Conservation (phyloP, 768 basidiomycete species). For the Crepidotus variabilis region DNA sequence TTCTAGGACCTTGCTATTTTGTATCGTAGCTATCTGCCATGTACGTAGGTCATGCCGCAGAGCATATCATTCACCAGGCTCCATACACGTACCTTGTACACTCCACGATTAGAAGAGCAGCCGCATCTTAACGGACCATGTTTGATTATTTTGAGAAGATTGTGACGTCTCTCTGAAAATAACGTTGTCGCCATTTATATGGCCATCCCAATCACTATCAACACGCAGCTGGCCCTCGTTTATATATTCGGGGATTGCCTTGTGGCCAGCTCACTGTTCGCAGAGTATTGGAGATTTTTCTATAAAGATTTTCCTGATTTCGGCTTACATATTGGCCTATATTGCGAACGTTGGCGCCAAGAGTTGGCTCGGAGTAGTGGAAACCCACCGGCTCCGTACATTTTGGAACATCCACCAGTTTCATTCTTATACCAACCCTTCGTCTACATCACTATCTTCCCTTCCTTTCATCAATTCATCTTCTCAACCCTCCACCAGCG, state of each 20-base stretch:
- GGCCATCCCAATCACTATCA: not conserved
- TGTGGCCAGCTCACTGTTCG: not conserved
- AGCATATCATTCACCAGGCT: not conserved
- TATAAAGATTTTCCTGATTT: not conserved
- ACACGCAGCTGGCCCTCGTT: not conserved
- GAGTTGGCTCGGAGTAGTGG: not conserved
- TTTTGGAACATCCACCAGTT: not conserved
- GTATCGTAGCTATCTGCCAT: conserved; percentile 14
- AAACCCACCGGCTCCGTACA: not conserved
- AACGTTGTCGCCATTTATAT: not conserved
- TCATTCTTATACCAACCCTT: not conserved
- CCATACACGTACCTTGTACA: not conserved
- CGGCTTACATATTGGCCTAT: not conserved
- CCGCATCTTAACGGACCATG: not conserved
- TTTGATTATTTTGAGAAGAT: not conserved
- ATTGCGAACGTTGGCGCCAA: conserved; percentile 10
- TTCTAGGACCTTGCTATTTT: conserved; percentile 4
- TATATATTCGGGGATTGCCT: not conserved
- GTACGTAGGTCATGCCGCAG: conserved; percentile 19
- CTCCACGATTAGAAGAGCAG: not conserved
- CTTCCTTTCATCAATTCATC: not conserved
- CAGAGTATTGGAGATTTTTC: not conserved
- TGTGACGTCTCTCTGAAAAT: not conserved
- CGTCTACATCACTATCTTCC: not conserved
- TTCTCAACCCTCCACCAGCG: not conserved